A percentile compares a stretch with the other conserved stretches of the same genome.
Conservation (phyloP, 495 filamentous ascomycete genomes). For the Parachaetomium inaequale region DNA sequence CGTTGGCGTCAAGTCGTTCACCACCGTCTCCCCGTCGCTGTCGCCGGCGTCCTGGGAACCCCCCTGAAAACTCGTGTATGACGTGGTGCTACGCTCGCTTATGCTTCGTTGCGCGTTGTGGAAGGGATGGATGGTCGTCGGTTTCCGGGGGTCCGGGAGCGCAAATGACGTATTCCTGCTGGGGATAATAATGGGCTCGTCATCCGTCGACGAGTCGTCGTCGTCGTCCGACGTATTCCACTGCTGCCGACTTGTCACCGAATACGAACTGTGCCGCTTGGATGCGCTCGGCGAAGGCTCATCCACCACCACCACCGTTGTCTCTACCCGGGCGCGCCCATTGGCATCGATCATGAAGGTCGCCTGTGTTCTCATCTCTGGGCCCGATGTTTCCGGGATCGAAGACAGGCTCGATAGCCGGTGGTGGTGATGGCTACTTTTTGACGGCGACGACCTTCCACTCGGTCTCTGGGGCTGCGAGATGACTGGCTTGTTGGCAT, state of each 20-base stretch:
- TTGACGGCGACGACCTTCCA: slow-evolving; percentile 50
- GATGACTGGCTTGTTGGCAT: slow-evolving; percentile 31
- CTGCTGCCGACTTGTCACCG: slow-evolving; percentile 20
- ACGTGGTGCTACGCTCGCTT: slow-evolving; percentile 44
- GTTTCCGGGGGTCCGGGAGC: slow-evolving; percentile 50
- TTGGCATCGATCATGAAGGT: slow-evolving; percentile 68
- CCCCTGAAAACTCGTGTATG: slow-evolving; percentile 34
- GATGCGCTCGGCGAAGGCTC: slow-evolving; percentile 31
- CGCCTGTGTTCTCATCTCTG: slow-evolving; percentile 53
- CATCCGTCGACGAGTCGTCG: slow-evolving; percentile 57
- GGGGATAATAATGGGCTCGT: slow-evolving; percentile 62
- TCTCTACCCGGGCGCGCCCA: slow-evolving; percentile 68
- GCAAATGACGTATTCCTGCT: slow-evolving; percentile 62
- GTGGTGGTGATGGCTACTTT: slow-evolving; percentile 36
- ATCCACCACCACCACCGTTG: slow-evolving; percentile 53
- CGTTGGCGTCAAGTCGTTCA: slow-evolving; percentile 39
- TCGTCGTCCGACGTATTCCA: slow-evolving; percentile 47
- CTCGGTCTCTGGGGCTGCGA: slow-evolving; percentile 37
- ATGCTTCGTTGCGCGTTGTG: slow-evolving; percentile 51
- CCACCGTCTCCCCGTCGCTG: slow-evolving; percentile 57
- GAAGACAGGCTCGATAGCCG: slow-evolving; percentile 47
- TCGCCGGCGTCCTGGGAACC: slow-evolving; percentile 37
- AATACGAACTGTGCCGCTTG: slow-evolving; percentile 32
- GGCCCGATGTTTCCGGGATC: slow-evolving; percentile 46
- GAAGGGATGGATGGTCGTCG: slow-evolving; percentile 49